Base-by-base conservation (phyloP, 331 rosid species). In the Quercus tomentella region DNA sequence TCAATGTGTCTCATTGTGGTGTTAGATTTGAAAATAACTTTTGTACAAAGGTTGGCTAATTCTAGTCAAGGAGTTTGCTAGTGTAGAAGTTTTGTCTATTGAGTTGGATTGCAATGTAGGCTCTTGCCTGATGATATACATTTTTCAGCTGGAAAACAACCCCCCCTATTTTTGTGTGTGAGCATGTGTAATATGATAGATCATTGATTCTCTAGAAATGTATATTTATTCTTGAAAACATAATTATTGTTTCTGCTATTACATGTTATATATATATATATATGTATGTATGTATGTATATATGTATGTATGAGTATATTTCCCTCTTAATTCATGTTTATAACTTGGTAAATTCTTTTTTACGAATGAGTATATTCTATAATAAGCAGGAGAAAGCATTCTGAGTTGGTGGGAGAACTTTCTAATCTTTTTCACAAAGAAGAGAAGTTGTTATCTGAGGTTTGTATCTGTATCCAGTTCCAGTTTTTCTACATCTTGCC, bases 381-480 rank as follows among this genome's bases (percentile, higher is more conserved):
- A 45, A 80, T 83, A 76, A 61, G 66, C 96, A 95, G 99, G 97
- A 91, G 97, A 87, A 95, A 95, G 83, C 96, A 95, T 86, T 89
- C 93, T 11, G 99, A 95, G 76, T 79, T 95, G 90, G 88, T 78
- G 23, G 94, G 92, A 80, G 99, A 95, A 79, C 89, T 95, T 80
- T 95, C 98, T 26, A 90, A 90, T 91, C 95, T 92, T 80, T 89
- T 90, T 84, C 89, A 85, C 80, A 89, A 88, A 77, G 99, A 93
- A 81, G 96, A 93, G 79, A 95, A 91, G 76, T 83, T 95, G 82
- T 82, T 91, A 68, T 90, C 97, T 56, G 96, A 95, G 99, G 99
- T 93, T 81, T 61, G 92, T 84, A 35, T 22, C 74, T 71, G 55
- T 70, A 76, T 69, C 35, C 71, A 73, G 62, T 51, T 74, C 71